phyloP scores from a whole-genome alignment of 1,284 basidiomycete genomes.

The Lentinus polychrous region DNA sequence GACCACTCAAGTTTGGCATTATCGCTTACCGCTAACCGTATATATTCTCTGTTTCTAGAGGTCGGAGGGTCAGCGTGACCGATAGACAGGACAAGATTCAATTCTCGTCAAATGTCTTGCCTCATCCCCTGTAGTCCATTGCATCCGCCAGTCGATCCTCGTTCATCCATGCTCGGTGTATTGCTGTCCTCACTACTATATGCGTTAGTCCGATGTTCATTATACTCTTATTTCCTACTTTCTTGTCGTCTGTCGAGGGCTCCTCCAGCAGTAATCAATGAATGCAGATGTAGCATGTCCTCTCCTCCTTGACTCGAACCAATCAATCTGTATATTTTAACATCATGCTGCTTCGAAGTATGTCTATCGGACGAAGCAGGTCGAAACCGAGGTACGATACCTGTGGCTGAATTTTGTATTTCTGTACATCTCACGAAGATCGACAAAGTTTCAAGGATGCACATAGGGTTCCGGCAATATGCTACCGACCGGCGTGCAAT shows the following conservation, averaged over 20 bases:
- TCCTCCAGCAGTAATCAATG: not conserved
- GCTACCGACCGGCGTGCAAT: too few relatives aligned
- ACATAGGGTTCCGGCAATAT: too few relatives aligned
- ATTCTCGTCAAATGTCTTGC: too few relatives aligned
- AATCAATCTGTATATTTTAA: too few relatives aligned
- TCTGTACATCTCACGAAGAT: too few relatives aligned
- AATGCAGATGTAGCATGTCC: not conserved
- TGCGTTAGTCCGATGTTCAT: not conserved
- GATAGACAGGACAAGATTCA: not conserved
- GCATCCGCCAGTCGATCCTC: not conserved
- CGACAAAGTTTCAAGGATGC: too few relatives aligned
- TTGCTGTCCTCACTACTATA: not conserved
- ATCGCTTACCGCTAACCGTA: too few relatives aligned
- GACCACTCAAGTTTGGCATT: slow-evolving; percentile 1
- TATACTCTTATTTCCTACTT: not conserved
- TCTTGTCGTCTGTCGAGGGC: not conserved
- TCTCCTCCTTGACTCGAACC: not conserved
- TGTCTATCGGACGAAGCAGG: too few relatives aligned
- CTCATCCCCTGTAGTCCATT: not conserved
- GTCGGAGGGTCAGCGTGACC: slow-evolving; percentile 28
- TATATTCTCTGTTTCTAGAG: slow-evolving; percentile 19
- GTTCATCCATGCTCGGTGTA: not conserved
- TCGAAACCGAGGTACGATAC: too few relatives aligned
- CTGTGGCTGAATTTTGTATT: too few relatives aligned
- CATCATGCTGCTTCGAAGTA: too few relatives aligned